These are phyloP conservation scores for Aspergillus pseudoterreus DNA, from an alignment of 2,329 filamentous ascomycete species.

Conservation along the genomic window DNA sequence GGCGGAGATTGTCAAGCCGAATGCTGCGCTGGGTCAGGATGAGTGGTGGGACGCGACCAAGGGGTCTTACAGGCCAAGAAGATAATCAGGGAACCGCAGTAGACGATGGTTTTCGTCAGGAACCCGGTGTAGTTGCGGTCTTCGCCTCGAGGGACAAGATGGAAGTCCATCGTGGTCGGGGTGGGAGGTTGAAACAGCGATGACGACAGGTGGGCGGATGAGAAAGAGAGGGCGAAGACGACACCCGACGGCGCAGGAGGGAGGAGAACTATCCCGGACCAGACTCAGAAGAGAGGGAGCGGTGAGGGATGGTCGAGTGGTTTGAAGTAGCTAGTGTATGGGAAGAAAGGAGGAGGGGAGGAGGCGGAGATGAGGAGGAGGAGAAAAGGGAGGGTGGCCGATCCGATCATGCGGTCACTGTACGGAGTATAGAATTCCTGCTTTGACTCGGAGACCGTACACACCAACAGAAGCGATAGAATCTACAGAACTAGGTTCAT, in stretches of 20 bases:
- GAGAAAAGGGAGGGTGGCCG: neutral
- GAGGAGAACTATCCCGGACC: no score
- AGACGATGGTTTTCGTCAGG: constrained; percentile 48
- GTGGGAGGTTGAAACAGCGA: neutral
- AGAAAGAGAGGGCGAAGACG: neutral
- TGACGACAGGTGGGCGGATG: constrained; percentile 3
- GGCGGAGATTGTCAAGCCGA: constrained; percentile 43
- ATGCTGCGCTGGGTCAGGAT: constrained; percentile 29
- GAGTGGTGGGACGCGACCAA: neutral
- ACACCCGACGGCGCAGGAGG: neutral
- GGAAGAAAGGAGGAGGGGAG: neutral
- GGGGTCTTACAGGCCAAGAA: constrained; percentile 41
- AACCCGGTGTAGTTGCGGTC: constrained; percentile 47
- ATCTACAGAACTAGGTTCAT: no score
- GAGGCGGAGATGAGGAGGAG: neutral
- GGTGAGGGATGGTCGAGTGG: no score
- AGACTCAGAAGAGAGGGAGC: no score
- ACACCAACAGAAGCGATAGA: no score
- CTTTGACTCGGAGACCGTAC: neutral
- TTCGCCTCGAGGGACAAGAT: constrained; percentile 40
- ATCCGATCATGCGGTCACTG: neutral
- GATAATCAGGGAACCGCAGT: constrained; percentile 39
- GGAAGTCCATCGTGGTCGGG: constrained; percentile 36
- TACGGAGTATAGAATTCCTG: neutral
- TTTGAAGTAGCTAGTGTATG: no score